These are phyloP conservation scores for Stephania japonica DNA, from an alignment of 164 flowering plant genomes.

Conservation along the genomic window DNA sequence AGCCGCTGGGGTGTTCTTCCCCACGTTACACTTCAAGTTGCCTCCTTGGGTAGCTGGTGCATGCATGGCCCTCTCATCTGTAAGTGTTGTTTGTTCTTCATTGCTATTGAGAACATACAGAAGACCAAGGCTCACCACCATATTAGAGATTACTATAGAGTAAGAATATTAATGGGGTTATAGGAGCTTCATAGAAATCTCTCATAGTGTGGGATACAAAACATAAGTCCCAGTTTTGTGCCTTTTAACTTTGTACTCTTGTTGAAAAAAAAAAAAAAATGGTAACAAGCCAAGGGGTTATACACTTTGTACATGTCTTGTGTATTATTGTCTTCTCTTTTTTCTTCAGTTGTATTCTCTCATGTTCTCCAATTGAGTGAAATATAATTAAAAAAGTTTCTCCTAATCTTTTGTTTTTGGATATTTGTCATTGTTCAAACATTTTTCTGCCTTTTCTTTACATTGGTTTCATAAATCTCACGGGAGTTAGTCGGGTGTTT, in stretches of 20 bases:
- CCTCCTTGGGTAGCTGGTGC: constrained; percentile 99
- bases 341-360: not conserved
- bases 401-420: not conserved
- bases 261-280: not conserved
- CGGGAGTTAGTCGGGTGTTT: too few species aligned
- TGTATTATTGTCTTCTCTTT: not conserved
- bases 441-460: too few species aligned
- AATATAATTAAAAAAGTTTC: not conserved
- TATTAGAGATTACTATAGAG: constrained; percentile 81
- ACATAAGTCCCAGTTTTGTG: not conserved
- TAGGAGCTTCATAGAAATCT: not conserved
- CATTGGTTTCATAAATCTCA: too few species aligned
- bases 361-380: not conserved
- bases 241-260: not conserved
- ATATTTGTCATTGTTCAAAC: not conserved
- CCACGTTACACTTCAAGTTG: constrained; percentile 46
- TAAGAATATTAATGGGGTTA: constrained; percentile 22
- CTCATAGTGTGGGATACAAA: not conserved
- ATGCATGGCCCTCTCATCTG: constrained; percentile 96
- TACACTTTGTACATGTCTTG: not conserved
- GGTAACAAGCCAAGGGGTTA: not conserved
- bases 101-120: constrained; percentile 79
- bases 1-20: constrained; percentile 92
- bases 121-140: constrained; percentile 83
- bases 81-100: constrained; percentile 97